These are phyloP conservation scores for Incumbomyces lentus DNA, from an alignment of 2,329 filamentous ascomycete genomes.

Conservation along the genomic window DNA sequence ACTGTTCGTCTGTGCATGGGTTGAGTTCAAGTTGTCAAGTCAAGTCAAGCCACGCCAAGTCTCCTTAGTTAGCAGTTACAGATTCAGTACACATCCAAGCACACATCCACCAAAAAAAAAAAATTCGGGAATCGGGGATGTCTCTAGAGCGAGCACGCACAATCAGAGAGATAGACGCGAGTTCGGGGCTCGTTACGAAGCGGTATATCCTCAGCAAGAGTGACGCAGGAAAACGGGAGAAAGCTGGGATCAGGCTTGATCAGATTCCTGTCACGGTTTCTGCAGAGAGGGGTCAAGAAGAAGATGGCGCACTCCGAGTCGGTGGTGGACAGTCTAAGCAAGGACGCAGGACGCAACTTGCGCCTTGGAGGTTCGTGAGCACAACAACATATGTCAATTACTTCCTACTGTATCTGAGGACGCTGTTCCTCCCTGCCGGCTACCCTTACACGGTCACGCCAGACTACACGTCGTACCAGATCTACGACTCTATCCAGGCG, in stretches of 20 bases:
- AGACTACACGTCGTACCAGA: slow-evolving; percentile 50
- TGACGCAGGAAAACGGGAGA: not conserved
- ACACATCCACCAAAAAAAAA: too few species aligned
- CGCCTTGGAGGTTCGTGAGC: too few species aligned
- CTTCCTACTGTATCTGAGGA: not conserved
- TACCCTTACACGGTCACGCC: slow-evolving; percentile 76
- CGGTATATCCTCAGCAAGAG: slow-evolving; percentile 1
- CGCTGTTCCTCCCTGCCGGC: slow-evolving; percentile 73
- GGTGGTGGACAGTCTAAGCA: too few species aligned
- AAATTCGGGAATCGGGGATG: too few species aligned
- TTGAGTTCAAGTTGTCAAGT: too few species aligned
- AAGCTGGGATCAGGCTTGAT: not conserved
- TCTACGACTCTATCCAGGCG: slow-evolving; percentile 63
- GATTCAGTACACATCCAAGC: too few species aligned
- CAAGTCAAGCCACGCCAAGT: too few species aligned
- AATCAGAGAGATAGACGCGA: slow-evolving; percentile 2
- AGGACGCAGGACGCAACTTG: too few species aligned
- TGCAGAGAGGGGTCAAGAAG: too few species aligned
- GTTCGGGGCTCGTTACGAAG: not conserved
- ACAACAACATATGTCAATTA: not conserved
- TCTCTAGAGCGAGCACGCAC: not conserved
- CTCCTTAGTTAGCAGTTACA: too few species aligned
- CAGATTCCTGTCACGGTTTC: not conserved
- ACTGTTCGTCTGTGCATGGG: too few species aligned
- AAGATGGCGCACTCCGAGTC: too few species aligned